Evolutionary conservation across 2,329 filamentous ascomycete genomes (phyloP), one percentile per base, ranked within the genome.

Genomic region (Diaporthe caulivora): DNA sequence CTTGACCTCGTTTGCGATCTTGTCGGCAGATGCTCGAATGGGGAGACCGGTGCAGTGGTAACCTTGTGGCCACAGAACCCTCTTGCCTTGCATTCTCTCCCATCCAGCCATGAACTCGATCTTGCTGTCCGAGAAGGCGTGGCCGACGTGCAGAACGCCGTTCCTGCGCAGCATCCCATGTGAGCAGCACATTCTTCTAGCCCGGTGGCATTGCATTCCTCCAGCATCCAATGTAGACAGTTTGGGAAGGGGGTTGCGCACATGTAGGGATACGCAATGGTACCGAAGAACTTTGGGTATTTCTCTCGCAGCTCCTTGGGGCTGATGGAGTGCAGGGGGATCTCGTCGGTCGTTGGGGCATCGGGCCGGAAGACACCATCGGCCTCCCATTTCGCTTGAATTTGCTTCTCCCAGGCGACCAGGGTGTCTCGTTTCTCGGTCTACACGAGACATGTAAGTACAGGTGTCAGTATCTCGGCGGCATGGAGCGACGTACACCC

Each of bases 11-110:
- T 94, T 92, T 74, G 93, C 91, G 58, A 99, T 90, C 87, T 98
- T 98, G 87, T 99, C 96, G 71, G 97, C 95, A 80, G 94, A 97
- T 8, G 97, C 95, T 85, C 98, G 98, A 87, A 99, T 99, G 58
- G 95, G 95, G 93, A 99, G 97, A 79, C 97, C 97, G 0, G 96
- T 98, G 85, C 93, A 95, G 87, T 99, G 97, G 86, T 95, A 99
- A 42, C 96, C 97, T 80, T 97, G 92, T 72, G 97, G 97, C 82
- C 97, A 98, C 70, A 98, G 87, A 72, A 92, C 89, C 70, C 93
- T 89, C 87, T 96, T 96, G 80, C 97, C 97, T 82, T 95, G 91
- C 94, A 98, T 97, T 72, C 96, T 90, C 60, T 93, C 92, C 81
- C 95, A 95, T 55, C 96, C 95, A 31, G 93, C 91, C 73, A 92